These are phyloP conservation scores for Tuctoria greenei DNA, from an alignment of 176 grass and related monocot species.

Conservation along the genomic window DNA sequence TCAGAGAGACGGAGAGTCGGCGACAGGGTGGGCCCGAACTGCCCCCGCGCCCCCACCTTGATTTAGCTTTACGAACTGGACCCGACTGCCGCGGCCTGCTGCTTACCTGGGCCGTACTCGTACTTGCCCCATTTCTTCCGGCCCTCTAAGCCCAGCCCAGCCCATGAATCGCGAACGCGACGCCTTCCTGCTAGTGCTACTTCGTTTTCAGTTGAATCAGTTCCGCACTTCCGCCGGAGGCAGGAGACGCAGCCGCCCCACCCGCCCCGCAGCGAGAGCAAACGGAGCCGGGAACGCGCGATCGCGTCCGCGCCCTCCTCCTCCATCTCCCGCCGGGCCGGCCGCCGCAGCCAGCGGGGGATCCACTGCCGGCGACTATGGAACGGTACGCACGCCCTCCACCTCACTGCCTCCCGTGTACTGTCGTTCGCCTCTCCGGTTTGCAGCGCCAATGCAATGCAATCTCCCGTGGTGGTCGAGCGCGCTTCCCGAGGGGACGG, in stretches of 20 bases:
- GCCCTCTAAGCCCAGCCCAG: not conserved
- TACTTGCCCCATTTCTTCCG: not conserved
- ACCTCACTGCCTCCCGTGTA: too few species aligned
- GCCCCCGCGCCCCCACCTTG: too few species aligned
- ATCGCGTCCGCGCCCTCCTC: not conserved
- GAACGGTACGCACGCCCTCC: not conserved
- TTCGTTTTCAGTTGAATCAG: not conserved
- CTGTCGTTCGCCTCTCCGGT: not conserved
- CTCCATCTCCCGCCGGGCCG: not conserved
- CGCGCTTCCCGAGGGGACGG: not conserved
- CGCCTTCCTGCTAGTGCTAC: not conserved
- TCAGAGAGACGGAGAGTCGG: too few species aligned
- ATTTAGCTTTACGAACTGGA: too few species aligned
- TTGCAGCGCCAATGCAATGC: not conserved
- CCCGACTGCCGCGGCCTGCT: too few species aligned
- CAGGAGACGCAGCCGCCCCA: too few species aligned
- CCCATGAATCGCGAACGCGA: not conserved
- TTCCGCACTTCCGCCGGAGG: conserved; percentile 16
- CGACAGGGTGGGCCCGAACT: too few species aligned
- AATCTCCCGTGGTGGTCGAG: not conserved
- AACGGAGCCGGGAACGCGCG: not conserved
- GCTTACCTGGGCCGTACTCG: not conserved
- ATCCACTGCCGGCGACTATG: not conserved
- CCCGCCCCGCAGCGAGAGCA: not conserved
- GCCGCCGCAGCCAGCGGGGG: not conserved